A percentile compares a stretch with the other conserved stretches of the same genome.
These are phyloP conservation scores for Emmonsiellopsis sp. DNA, from an alignment of 2,329 filamentous ascomycete species.

Conservation along the genomic window DNA sequence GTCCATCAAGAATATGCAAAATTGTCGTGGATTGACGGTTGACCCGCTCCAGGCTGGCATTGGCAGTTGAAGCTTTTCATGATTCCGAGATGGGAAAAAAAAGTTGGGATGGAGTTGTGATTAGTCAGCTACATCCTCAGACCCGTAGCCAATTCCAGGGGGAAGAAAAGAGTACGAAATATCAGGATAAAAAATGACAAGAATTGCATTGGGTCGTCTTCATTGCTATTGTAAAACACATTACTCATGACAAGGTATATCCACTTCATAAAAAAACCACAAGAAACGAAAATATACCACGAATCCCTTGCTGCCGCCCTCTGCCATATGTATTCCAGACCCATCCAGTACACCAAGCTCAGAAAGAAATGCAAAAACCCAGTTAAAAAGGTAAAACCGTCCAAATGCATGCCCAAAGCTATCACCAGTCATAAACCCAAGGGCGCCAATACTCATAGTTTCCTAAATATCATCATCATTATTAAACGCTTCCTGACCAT, in stretches of 20 bases:
- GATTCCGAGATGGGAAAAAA: not conserved
- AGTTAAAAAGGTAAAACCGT: not conserved
- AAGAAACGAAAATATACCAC: not conserved
- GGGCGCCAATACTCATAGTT: not conserved
- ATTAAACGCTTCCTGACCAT: not conserved
- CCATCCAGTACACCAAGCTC: not conserved
- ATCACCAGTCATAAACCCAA: slow-evolving; percentile 9
- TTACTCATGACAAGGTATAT: not conserved
- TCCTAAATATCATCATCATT: not conserved
- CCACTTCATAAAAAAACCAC: not conserved
- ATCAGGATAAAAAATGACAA: not conserved
- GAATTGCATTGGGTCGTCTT: not conserved
- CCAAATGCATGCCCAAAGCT: not conserved
- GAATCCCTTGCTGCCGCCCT: not conserved
- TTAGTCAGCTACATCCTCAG: not conserved
- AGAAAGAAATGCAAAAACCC: not conserved
- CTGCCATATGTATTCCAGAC: not conserved
- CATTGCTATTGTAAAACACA: not conserved
- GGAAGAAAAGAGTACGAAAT: not conserved
- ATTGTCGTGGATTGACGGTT: not conserved
- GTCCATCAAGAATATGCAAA: not conserved
- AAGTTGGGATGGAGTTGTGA: not conserved
- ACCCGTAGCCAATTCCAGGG: no score
- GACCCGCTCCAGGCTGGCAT: not conserved
- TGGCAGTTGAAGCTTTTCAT: not conserved